A percentile compares a stretch with the other conserved stretches of the same genome.
Conservation (phyloP, 192 early-diverging fungal species). For the Cetraspora pellucida region DNA sequence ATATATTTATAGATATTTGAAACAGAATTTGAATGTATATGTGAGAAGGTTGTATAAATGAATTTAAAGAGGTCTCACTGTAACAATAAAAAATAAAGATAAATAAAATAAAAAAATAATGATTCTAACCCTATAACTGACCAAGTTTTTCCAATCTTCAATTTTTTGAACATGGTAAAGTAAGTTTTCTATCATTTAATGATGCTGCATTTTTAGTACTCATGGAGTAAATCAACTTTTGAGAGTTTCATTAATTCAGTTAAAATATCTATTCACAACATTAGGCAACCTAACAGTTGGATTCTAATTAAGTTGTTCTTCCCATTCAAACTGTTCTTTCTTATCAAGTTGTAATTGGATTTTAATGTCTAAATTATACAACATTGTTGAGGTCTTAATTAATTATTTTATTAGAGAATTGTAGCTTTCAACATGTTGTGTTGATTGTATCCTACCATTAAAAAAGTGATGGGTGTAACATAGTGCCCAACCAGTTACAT, state of each 20-base stretch:
- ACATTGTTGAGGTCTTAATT: no score
- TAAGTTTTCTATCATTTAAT: slow-evolving; percentile 1
- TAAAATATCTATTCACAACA: not conserved
- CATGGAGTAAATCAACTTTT: not conserved
- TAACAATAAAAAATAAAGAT: no score
- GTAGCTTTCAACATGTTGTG: no score
- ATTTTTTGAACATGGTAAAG: not conserved
- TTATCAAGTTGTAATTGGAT: not conserved
- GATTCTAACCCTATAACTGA: no score
- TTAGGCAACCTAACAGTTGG: not conserved
- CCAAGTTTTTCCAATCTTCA: not conserved
- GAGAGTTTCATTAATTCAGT: not conserved
- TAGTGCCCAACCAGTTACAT: no score
- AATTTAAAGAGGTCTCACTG: no score
- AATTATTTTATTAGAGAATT: no score
- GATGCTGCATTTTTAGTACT: not conserved
- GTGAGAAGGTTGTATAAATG: no score
- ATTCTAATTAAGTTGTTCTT: not conserved
- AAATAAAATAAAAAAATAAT: not conserved
- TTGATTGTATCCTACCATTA: no score
- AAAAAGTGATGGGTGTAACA: no score
- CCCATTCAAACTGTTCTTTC: not conserved
- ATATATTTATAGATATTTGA: no score
- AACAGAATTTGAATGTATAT: no score
- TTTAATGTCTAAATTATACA: not conserved